Conservation (phyloP, 352 stramenopile species). For the Globisporangium perplexum region DNA sequence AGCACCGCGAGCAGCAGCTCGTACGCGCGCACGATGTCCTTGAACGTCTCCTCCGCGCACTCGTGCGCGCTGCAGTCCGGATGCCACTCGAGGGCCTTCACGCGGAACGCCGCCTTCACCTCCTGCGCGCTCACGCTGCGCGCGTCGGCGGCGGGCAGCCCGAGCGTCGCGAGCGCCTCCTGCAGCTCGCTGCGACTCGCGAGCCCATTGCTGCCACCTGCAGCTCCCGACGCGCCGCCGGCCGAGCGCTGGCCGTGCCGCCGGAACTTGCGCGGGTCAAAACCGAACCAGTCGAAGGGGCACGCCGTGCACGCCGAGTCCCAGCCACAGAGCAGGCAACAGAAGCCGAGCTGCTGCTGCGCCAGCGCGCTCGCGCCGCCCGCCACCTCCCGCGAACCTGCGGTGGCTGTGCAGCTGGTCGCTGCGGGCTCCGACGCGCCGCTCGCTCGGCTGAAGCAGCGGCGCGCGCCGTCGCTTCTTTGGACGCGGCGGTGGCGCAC, state of each 20-base stretch:
- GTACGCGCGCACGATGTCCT: slow-evolving; percentile 83
- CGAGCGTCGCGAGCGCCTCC: slow-evolving; percentile 20
- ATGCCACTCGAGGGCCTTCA: slow-evolving; percentile 86
- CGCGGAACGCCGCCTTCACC: slow-evolving; percentile 58
- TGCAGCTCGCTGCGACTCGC: slow-evolving; percentile 12
- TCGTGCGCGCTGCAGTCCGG: slow-evolving; percentile 88
- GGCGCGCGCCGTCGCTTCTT: background rate
- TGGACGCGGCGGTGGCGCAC: background rate
- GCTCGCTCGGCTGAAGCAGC: background rate
- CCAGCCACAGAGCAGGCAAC: slow-evolving; percentile 61
- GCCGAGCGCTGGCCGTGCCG: slow-evolving; percentile 7
- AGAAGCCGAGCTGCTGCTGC: slow-evolving; percentile 61
- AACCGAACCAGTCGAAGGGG: slow-evolving; percentile 63
- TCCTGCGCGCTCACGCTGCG: slow-evolving; percentile 9
- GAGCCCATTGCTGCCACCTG: background rate
- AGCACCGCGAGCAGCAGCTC: slow-evolving; percentile 54
- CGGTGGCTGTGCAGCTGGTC: background rate
- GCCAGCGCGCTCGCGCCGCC: background rate
- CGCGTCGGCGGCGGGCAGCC: slow-evolving; percentile 5
- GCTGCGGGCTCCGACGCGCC: background rate
- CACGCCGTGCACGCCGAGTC: slow-evolving; percentile 54
- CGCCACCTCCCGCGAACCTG: background rate
- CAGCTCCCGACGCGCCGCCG: background rate
- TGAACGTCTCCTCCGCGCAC: slow-evolving; percentile 79
- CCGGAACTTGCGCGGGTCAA: slow-evolving; percentile 41